These are phyloP conservation scores for Aspergillus sp. DNA, from an alignment of 2,329 filamentous ascomycete genomes.

Conservation along the genomic window DNA sequence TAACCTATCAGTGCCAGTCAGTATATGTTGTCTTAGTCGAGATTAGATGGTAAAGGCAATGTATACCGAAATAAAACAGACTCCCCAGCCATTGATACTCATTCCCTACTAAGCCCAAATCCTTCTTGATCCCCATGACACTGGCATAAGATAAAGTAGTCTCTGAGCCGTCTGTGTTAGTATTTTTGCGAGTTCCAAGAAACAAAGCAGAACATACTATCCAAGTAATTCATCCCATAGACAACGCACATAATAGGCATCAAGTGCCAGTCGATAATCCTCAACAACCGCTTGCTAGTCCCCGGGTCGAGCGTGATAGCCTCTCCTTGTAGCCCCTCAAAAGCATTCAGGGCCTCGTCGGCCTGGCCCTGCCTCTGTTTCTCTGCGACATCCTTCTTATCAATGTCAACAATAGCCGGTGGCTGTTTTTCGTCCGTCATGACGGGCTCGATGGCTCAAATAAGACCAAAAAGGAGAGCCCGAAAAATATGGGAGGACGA, in stretches of 20 bases:
- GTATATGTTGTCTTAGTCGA: background rate
- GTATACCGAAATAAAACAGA: constrained; percentile 44
- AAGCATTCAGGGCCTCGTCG: constrained; percentile 54
- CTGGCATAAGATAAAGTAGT: constrained; percentile 46
- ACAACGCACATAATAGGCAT: constrained; percentile 53
- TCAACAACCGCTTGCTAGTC: constrained; percentile 52
- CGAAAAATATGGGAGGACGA: background rate
- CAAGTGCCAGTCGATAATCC: constrained; percentile 54
- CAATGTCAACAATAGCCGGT: constrained; percentile 13
- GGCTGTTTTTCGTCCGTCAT: constrained; percentile 32
- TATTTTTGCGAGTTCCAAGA: background rate
- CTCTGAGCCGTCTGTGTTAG: constrained; percentile 18
- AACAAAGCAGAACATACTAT: constrained; percentile 26
- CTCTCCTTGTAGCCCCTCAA: constrained; percentile 42
- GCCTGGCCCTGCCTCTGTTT: constrained; percentile 43
- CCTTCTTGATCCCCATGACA: constrained; percentile 46
- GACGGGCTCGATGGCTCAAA: background rate
- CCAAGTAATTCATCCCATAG: constrained; percentile 52
- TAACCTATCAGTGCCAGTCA: constrained; percentile 26
- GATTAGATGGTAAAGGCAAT: background rate
- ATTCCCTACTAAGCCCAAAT: constrained; percentile 37
- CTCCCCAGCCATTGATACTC: constrained; percentile 47
- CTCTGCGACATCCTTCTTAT: constrained; percentile 23
- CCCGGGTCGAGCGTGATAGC: constrained; percentile 47
- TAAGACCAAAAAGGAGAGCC: background rate